Evolutionary conservation across 2,329 filamentous ascomycete species (phyloP).

Genomic region (Ustulina deusta): DNA sequence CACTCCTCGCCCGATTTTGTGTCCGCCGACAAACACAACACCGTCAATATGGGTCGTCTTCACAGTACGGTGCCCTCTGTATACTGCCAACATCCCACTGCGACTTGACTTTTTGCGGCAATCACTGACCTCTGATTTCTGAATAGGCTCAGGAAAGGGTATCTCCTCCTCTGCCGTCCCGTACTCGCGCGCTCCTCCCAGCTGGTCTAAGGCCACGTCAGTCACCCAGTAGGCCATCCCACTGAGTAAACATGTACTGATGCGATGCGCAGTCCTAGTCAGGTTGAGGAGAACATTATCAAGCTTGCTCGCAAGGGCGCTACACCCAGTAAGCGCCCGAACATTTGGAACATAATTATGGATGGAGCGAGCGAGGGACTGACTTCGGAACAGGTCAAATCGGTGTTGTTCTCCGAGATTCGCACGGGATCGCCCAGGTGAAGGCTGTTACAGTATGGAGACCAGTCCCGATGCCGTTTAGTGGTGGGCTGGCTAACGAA

Average conservation of each 20-base stretch:
- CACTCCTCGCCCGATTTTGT: constrained; percentile 35
- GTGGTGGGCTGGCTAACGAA: constrained; percentile 23
- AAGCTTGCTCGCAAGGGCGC: constrained; percentile 99
- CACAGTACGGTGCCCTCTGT: constrained; percentile 79
- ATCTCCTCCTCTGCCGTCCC: constrained; percentile 96
- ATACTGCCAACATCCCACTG: background rate
- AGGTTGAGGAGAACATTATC: constrained; percentile 99
- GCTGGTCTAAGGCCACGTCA: constrained; percentile 95
- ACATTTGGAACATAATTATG: background rate
- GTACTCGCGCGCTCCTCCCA: constrained; percentile 91
- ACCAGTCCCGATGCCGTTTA: background rate
- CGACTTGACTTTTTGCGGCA: background rate
- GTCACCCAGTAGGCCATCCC: constrained; percentile 10
- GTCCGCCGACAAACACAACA: constrained; percentile 49
- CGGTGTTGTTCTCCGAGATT: constrained; percentile 97
- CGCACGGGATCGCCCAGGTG: constrained; percentile 97
- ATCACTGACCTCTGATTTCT: constrained; percentile 22
- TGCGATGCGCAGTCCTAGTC: constrained; percentile 71
- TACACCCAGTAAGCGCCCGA: constrained; percentile 60
- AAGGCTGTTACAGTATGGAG: constrained; percentile 79
- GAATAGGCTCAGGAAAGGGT: constrained; percentile 78
- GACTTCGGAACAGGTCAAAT: constrained; percentile 29
- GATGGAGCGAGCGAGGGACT: background rate
- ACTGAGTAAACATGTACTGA: constrained; percentile 19
- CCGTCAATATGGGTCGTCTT: constrained; percentile 90